Evolutionary conservation across 805 yeast species (phyloP), one percentile per base, ranked within the genome.

Genomic region (Komagataella phaffii): DNA sequence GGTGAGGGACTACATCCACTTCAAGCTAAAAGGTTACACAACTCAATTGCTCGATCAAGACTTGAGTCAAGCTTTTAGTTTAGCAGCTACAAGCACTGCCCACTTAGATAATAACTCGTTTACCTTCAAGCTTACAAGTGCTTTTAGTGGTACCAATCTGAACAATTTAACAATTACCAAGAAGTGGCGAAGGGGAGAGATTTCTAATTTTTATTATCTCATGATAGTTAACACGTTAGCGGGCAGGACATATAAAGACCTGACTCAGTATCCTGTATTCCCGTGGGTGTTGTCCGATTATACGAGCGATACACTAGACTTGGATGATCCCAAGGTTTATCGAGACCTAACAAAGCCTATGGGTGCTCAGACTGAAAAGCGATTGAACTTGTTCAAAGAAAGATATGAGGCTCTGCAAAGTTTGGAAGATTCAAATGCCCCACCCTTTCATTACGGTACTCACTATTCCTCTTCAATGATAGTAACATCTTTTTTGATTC

Each of bases 381-480:
- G 96, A 53, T 86, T 81, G 2, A 56, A 60, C 0, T 80, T 79
- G 58, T 88, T 88, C 58, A 67, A 70, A 49, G 93, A 87, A 52
- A 66, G 96, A 51, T 89, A 73, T 58, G 83, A 83, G 18, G 89
- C 95, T 0, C 66, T 87, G 21, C 74, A 69, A 19, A 80, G 85
- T 51, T 68, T 88, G 52, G 58, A 75, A 17, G 89, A 84, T 55
- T 70, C 65, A 0, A 60, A 67, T 4, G 71, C 88, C 0, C 88
- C 89, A 0, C 86, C 96, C 0, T 88, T 88, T 64, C 96, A 88
- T 62, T 88, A 88, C 60, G 96, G 96, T 2, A 89, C 96, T 0
- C 96, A 88, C 63, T 88, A 88, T 61, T 88, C 96, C 0, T 86
- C 95, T 0, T 95, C 96, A 0, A 89, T 88, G 96, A 88, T 88